phyloP scores from a whole-genome alignment of 2,329 filamentous ascomycete species.

The Hypoxylon rubiginosum region DNA sequence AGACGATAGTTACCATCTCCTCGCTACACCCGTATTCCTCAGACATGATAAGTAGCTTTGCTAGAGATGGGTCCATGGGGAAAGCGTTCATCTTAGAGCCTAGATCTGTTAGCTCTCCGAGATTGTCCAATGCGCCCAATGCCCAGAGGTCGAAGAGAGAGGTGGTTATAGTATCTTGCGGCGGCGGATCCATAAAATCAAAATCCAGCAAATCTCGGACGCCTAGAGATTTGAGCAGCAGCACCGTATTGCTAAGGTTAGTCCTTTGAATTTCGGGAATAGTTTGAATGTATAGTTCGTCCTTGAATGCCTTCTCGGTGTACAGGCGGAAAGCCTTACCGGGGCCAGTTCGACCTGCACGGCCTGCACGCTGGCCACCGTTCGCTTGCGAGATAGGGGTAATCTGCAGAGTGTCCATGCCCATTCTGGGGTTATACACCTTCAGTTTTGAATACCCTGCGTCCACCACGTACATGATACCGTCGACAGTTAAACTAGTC shows the following conservation, averaged over 20 bases:
- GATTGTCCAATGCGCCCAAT: slow-evolving; percentile 90
- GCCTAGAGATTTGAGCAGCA: slow-evolving; percentile 93
- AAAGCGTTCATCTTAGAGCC: slow-evolving; percentile 96
- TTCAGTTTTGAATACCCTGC: slow-evolving; percentile 97
- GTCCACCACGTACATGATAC: slow-evolving; percentile 99
- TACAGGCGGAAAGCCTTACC: slow-evolving; percentile 95
- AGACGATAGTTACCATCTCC: slow-evolving; percentile 98
- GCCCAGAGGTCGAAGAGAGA: slow-evolving; percentile 99
- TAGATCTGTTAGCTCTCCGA: slow-evolving; percentile 89
- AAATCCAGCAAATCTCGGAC: slow-evolving; percentile 96
- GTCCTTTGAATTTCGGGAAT: slow-evolving; percentile 98
- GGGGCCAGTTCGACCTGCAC: slow-evolving; percentile 93
- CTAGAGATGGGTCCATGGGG: slow-evolving; percentile 96
- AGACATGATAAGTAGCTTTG: slow-evolving; percentile 93
- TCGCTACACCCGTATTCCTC: slow-evolving; percentile 93
- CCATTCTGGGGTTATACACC: slow-evolving; percentile 98
- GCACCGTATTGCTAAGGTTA: slow-evolving; percentile 93
- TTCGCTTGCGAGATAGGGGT: slow-evolving; percentile 98
- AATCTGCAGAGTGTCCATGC: slow-evolving; percentile 98
- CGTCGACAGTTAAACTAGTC: slow-evolving; percentile 96
- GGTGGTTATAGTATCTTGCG: slow-evolving; percentile 97
- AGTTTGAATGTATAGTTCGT: slow-evolving; percentile 95
- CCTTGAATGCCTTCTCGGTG: slow-evolving; percentile 93
- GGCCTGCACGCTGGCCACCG: slow-evolving; percentile 90
- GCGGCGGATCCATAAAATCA: slow-evolving; percentile 98